Conservation (phyloP, 1,284 basidiomycete species). For the Irpex rosettiformis region DNA sequence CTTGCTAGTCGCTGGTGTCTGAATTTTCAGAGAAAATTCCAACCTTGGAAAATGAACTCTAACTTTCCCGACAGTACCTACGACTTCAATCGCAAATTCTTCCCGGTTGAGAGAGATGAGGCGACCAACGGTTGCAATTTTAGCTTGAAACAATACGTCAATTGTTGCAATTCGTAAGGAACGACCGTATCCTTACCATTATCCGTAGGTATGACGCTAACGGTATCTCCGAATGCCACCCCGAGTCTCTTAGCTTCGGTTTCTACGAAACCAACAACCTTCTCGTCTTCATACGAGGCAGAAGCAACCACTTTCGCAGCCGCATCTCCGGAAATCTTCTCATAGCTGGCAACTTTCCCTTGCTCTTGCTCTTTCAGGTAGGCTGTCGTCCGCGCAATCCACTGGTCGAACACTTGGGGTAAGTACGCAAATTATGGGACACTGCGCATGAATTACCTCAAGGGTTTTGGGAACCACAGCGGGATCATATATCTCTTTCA, state of each 20-base stretch:
- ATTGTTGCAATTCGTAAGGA: not conserved
- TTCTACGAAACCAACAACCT: conserved; percentile 43
- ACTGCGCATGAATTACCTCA: too few species aligned
- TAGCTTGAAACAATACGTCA: conserved; percentile 28
- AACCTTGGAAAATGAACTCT: conserved; percentile 50
- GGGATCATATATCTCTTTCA: conserved; percentile 37
- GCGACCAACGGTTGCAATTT: conserved; percentile 44
- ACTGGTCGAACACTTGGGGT: conserved; percentile 31
- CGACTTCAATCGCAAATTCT: conserved; percentile 46
- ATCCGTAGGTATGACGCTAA: conserved; percentile 47
- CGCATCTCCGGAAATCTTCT: conserved; percentile 35
- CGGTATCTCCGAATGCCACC: conserved; percentile 34
- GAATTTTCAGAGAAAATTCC: conserved; percentile 21
- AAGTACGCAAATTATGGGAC: too few species aligned
- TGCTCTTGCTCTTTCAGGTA: conserved; percentile 32
- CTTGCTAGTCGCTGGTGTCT: not conserved
- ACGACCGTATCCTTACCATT: conserved; percentile 35
- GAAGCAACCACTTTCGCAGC: conserved; percentile 42
- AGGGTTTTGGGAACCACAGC: conserved; percentile 38
- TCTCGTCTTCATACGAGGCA: conserved; percentile 34
- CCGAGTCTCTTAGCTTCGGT: conserved; percentile 41
- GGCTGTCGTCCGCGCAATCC: conserved; percentile 39
- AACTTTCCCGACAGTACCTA: conserved; percentile 35
- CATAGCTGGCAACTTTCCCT: conserved; percentile 20
- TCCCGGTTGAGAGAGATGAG: conserved; percentile 47